Conservation (phyloP, 1,284 basidiomycete genomes). For the Boletus sp. region DNA sequence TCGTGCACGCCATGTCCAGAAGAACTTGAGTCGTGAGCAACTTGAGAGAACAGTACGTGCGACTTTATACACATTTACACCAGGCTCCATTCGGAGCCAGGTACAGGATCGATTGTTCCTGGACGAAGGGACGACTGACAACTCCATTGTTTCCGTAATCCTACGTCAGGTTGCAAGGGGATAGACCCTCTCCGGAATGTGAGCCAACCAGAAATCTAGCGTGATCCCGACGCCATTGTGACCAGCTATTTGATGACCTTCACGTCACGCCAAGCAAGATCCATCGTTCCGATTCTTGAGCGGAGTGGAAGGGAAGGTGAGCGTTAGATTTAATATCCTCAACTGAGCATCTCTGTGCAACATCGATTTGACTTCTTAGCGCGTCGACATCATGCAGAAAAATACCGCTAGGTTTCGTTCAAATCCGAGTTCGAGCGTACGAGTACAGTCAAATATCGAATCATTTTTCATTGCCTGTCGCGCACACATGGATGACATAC, state of each 20-base stretch:
- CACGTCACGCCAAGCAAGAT: slow-evolving; percentile 44
- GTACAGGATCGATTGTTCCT: too few relatives aligned
- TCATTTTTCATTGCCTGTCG: slow-evolving; percentile 54
- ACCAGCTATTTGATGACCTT: slow-evolving; percentile 61
- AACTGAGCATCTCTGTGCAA: slow-evolving; percentile 43
- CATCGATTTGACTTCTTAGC: too few relatives aligned
- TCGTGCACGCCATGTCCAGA: background rate
- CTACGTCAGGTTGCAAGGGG: background rate
- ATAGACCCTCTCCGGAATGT: slow-evolving; percentile 7
- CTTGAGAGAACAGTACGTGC: background rate
- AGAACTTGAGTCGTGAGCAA: background rate
- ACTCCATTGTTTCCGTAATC: too few relatives aligned
- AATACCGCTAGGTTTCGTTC: slow-evolving; percentile 70
- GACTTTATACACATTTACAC: background rate
- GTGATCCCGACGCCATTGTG: slow-evolving; percentile 6
- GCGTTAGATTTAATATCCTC: slow-evolving; percentile 17
- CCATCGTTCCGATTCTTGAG: slow-evolving; percentile 61
- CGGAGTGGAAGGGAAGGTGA: slow-evolving; percentile 73
- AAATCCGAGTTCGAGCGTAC: slow-evolving; percentile 62
- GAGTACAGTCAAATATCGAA: slow-evolving; percentile 43
- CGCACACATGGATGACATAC: slow-evolving; percentile 45
- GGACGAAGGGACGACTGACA: too few relatives aligned
- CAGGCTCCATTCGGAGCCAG: too few relatives aligned
- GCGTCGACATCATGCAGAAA: too few relatives aligned
- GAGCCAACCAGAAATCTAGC: background rate